These are phyloP conservation scores for Acidiella bohemica DNA, from an alignment of 495 filamentous ascomycete genomes.

Conservation along the genomic window DNA sequence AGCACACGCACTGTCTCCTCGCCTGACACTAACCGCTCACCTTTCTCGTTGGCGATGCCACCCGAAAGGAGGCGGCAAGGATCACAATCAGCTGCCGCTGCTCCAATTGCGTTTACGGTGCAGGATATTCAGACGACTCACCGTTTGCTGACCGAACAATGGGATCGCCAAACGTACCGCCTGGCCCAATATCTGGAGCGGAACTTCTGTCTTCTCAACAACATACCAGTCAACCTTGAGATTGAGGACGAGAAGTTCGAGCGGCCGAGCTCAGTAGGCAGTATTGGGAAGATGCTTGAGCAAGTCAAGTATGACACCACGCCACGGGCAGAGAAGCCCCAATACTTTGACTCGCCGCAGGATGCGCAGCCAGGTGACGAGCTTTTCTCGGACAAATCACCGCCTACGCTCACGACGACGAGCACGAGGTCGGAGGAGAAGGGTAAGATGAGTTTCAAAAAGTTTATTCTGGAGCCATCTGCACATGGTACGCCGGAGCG, in stretches of 20 bases:
- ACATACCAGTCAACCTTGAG: conserved; percentile 24
- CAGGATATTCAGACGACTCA: conserved; percentile 34
- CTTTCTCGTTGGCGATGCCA: conserved; percentile 2
- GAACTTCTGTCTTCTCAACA: conserved; percentile 45
- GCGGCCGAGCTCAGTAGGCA: conserved; percentile 21
- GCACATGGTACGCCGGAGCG: conserved; percentile 7
- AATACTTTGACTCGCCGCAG: conserved; percentile 19
- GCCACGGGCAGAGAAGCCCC: conserved; percentile 25
- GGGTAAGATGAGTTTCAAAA: conserved; percentile 12
- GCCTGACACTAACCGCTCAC: not conserved
- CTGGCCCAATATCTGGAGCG: conserved; percentile 46
- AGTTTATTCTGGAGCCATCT: conserved; percentile 13
- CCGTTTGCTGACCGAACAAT: conserved; percentile 44
- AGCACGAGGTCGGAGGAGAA: not conserved
- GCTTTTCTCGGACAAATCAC: too few relatives aligned
- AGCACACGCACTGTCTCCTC: conserved; percentile 1
- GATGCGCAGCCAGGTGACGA: not conserved
- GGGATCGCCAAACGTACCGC: conserved; percentile 46
- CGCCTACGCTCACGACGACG: not conserved
- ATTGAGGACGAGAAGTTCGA: conserved; percentile 29
- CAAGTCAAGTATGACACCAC: conserved; percentile 27
- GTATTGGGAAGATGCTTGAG: conserved; percentile 26
- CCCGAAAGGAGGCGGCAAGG: conserved; percentile 1
- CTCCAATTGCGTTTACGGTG: conserved; percentile 17
- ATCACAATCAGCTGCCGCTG: conserved; percentile 5